Conservation (phyloP, 2,329 filamentous ascomycete genomes). For the Ophiocordyceps camponoti-saundersi region DNA sequence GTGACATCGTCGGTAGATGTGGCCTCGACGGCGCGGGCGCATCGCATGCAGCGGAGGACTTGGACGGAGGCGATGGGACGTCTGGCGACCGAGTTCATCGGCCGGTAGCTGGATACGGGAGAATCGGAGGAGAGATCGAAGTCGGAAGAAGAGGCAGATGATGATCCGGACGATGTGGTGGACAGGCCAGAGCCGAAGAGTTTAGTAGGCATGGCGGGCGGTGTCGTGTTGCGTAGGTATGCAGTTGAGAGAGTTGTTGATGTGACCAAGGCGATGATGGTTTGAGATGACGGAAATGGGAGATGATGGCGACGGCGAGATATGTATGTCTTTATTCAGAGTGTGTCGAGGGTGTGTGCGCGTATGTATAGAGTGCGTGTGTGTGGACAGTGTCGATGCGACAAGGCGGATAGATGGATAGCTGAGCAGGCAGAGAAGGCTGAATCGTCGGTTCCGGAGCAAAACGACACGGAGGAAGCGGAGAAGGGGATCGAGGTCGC, state of each 20-base stretch:
- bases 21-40: conserved; percentile 40
- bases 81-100: conserved; percentile 22
- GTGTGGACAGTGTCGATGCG: not conserved
- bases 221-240: too few relatives aligned
- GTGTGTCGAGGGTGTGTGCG: too few relatives aligned
- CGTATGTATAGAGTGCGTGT: too few relatives aligned
- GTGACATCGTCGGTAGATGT: conserved; percentile 42
- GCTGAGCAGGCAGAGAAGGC: not conserved
- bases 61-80: conserved; percentile 35
- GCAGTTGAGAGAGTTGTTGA: too few relatives aligned
- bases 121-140: conserved; percentile 21
- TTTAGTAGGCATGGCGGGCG: conserved; percentile 4
- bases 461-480: not conserved
- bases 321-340: not conserved
- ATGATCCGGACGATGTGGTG: conserved; percentile 20
- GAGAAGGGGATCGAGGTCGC: not conserved
- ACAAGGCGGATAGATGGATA: not conserved
- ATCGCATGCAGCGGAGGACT: conserved; percentile 45
- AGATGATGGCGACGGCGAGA: not conserved
- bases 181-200: conserved; percentile 9
- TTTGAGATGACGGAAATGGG: not conserved
- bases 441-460: not conserved
- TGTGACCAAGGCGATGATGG: not conserved
- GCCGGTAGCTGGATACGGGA: conserved; percentile 14
- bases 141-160: conserved; percentile 18